phyloP scores from a whole-genome alignment of 2,329 filamentous ascomycete species.

The Aureobasidium sp. region DNA sequence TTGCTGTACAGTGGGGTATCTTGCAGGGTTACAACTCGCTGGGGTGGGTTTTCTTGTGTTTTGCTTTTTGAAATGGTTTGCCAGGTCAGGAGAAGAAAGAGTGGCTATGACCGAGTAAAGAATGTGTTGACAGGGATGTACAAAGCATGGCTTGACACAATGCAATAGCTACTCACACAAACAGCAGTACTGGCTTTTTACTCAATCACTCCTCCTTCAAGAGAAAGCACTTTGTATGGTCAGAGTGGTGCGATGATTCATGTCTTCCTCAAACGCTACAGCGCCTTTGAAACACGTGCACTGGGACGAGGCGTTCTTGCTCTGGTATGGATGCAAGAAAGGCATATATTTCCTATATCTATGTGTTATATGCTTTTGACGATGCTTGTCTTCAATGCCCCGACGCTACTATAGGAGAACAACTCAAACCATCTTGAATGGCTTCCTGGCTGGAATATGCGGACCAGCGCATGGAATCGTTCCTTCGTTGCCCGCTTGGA shows the following conservation, averaged over 20 bases:
- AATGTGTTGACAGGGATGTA: neutral
- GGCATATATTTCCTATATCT: neutral
- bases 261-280: too few relatives aligned
- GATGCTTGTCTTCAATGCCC: neutral
- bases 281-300: too few relatives aligned
- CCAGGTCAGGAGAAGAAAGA: neutral
- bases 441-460: neutral
- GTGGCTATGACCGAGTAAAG: neutral
- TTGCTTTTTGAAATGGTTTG: neutral
- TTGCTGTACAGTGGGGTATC: neutral
- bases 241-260: neutral
- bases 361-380: neutral
- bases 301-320: neutral
- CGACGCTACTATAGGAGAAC: neutral
- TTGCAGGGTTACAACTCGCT: neutral
- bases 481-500: too few relatives aligned
- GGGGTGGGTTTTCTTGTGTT: neutral
- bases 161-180: neutral
- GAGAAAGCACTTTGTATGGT: neutral
- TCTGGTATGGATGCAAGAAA: neutral
- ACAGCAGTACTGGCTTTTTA: neutral
- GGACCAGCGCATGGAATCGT: too few relatives aligned
- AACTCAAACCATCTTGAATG: too few relatives aligned
- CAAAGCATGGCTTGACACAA: neutral
- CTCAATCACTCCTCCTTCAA: neutral